Evolutionary conservation across 306 rosid species (phyloP).

Genomic region (Vigna mungo): DNA sequence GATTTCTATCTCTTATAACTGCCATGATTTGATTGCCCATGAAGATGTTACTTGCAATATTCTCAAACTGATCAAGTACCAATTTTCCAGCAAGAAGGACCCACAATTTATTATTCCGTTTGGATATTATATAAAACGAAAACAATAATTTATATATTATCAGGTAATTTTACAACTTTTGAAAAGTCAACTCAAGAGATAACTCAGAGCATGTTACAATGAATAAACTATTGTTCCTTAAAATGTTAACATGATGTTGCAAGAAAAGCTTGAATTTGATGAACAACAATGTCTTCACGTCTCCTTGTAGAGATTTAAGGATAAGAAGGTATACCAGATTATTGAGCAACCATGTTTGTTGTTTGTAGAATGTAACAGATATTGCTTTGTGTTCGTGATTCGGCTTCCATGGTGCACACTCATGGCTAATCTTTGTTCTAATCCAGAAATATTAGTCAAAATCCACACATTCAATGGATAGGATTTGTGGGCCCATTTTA

Average conservation of each 20-base stretch:
- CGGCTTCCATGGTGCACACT: conserved; percentile 24
- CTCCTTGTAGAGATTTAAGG: conserved; percentile 44
- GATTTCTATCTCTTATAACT: conserved; percentile 42
- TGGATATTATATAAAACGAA: neutral
- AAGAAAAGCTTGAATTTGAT: conserved; percentile 33
- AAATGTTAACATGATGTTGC: neutral
- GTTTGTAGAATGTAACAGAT: conserved; percentile 11
- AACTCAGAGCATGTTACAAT: conserved; percentile 15
- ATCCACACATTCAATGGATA: conserved; percentile 35
- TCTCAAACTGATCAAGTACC: conserved; percentile 14
- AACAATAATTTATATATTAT: neutral
- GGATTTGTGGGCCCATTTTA: conserved; percentile 51
- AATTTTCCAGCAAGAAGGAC: conserved; percentile 40
- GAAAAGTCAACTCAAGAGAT: conserved; percentile 28
- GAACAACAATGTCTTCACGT: conserved; percentile 48
- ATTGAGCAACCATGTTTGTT: conserved; percentile 25
- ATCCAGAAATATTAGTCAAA: conserved; percentile 35
- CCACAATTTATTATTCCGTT: conserved; percentile 37
- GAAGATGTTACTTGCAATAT: conserved; percentile 39
- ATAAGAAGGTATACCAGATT: conserved; percentile 53
- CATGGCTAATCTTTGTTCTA: conserved; percentile 30
- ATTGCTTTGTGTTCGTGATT: conserved; percentile 13
- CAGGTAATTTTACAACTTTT: conserved; percentile 25
- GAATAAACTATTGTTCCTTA: conserved; percentile 23
- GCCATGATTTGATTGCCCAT: conserved; percentile 46